phyloP scores from a whole-genome alignment of 176 grass and related monocot genomes.

The Poa annua region DNA sequence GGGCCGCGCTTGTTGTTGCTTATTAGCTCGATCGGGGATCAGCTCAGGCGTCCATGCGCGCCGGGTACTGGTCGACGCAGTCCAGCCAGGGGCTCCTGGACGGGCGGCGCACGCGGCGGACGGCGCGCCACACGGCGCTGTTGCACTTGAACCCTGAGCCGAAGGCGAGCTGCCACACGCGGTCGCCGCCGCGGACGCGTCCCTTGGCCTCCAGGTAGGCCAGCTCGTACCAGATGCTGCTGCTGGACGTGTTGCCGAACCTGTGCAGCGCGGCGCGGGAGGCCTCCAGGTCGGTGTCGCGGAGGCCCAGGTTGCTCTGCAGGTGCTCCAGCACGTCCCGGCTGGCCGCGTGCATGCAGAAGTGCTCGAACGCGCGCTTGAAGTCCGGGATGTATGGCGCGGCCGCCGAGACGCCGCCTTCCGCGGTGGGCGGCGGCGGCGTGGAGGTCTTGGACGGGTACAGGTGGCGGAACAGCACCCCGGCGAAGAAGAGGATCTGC shows the following conservation, averaged over 20 bases:
- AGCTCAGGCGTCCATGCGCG: constrained; percentile 43
- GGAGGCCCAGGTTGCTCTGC: constrained; percentile 81
- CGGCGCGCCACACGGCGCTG: constrained; percentile 93
- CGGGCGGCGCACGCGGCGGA: constrained; percentile 71
- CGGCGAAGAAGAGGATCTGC: constrained; percentile 93
- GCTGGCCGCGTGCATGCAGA: constrained; percentile 96
- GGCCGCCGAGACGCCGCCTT: constrained; percentile 32
- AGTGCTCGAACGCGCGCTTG: constrained; percentile 97
- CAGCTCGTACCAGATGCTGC: constrained; percentile 99
- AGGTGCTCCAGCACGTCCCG: constrained; percentile 93
- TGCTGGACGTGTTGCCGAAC: constrained; percentile 95
- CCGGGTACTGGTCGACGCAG: constrained; percentile 74
- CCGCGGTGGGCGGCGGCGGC: background rate
- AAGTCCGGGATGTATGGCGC: constrained; percentile 96
- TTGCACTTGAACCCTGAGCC: constrained; percentile 99
- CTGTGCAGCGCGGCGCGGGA: constrained; percentile 90
- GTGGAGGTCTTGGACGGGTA: constrained; percentile 64
- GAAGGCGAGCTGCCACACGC: constrained; percentile 98
- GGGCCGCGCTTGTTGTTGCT: background rate
- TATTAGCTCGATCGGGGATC: too few species aligned
- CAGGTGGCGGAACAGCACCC: constrained; percentile 84
- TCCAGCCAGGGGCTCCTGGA: constrained; percentile 79
- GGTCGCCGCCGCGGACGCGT: constrained; percentile 81
- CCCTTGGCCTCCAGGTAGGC: constrained; percentile 94
- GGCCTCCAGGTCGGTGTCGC: constrained; percentile 73